These are phyloP conservation scores for Parastagonospora avenae DNA, from an alignment of 2,329 filamentous ascomycete species.

Conservation along the genomic window DNA sequence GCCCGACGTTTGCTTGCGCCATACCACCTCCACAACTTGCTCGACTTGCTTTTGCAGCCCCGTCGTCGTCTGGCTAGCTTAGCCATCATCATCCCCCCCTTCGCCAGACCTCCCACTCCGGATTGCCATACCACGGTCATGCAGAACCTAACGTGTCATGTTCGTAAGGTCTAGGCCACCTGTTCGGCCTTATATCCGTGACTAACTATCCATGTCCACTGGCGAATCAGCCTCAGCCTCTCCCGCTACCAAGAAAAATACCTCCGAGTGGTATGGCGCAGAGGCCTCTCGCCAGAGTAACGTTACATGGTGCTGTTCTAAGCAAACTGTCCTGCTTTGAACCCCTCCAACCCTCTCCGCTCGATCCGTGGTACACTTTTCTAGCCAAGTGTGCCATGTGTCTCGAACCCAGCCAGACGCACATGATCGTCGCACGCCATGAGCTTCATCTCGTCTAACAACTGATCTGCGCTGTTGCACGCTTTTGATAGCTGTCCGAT, in stretches of 20 bases:
- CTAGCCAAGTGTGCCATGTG: not conserved
- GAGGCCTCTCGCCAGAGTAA: not conserved
- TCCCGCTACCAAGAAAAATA: conserved; percentile 1
- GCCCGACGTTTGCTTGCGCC: too few relatives aligned
- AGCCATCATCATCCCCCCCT: not conserved
- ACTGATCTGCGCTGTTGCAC: too few relatives aligned
- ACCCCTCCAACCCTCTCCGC: not conserved
- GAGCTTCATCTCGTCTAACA: too few relatives aligned
- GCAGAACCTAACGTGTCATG: too few relatives aligned
- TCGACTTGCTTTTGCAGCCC: too few relatives aligned
- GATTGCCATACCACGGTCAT: too few relatives aligned
- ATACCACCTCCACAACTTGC: too few relatives aligned
- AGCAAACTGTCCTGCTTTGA: not conserved
- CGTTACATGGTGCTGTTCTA: not conserved
- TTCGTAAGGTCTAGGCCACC: not conserved
- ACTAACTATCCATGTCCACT: not conserved
- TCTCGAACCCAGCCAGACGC: not conserved
- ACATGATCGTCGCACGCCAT: not conserved
- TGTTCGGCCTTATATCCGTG: conserved; percentile 13
- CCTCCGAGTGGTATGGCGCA: not conserved
- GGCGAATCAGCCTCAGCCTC: conserved; percentile 11
- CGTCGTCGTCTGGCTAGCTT: too few relatives aligned
- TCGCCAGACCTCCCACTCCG: conserved; percentile 5
- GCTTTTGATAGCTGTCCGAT: too few relatives aligned
- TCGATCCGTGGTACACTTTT: not conserved